These are phyloP conservation scores for Fusarium palustre DNA, from an alignment of 2,329 filamentous ascomycete genomes.

Conservation along the genomic window DNA sequence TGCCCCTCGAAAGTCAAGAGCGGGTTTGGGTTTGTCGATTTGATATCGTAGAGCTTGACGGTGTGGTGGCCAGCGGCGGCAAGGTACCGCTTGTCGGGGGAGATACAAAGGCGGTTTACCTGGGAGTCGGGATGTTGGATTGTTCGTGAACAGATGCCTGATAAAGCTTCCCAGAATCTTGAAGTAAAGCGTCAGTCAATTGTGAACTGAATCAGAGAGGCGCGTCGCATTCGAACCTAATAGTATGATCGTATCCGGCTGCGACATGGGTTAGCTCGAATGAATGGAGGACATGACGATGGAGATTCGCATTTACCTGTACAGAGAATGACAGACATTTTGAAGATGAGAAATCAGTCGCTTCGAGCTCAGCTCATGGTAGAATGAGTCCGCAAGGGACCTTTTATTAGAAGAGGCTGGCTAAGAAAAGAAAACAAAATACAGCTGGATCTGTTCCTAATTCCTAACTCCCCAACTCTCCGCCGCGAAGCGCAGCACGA, in stretches of 20 bases:
- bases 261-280: slow-evolving; percentile 38
- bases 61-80: slow-evolving; percentile 83
- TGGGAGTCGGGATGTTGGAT: slow-evolving; percentile 99
- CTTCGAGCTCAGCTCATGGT: slow-evolving; percentile 44
- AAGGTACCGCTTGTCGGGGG: slow-evolving; percentile 95
- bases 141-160: slow-evolving; percentile 96
- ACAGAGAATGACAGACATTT: slow-evolving; percentile 72
- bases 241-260: slow-evolving; percentile 74
- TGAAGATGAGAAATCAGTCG: slow-evolving; percentile 31
- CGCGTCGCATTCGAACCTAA: slow-evolving; percentile 58
- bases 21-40: slow-evolving; percentile 95
- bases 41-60: slow-evolving; percentile 98
- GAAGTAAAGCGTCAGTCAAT: slow-evolving; percentile 26
- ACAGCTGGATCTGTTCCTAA: slow-evolving; percentile 14
- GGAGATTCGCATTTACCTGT: slow-evolving; percentile 61
- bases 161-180: slow-evolving; percentile 98
- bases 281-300: neutral
- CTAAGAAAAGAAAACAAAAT: slow-evolving; percentile 8
- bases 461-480: slow-evolving; percentile 38
- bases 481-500: slow-evolving; percentile 9
- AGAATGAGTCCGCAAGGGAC: slow-evolving; percentile 36
- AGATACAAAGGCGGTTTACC: slow-evolving; percentile 98
- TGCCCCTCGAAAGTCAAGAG: slow-evolving; percentile 96
- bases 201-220: slow-evolving; percentile 6
- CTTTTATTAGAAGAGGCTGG: slow-evolving; percentile 19